Evolutionary conservation across 805 yeast genomes (phyloP).

Genomic region (Wickerhamomyces queroliae): DNA sequence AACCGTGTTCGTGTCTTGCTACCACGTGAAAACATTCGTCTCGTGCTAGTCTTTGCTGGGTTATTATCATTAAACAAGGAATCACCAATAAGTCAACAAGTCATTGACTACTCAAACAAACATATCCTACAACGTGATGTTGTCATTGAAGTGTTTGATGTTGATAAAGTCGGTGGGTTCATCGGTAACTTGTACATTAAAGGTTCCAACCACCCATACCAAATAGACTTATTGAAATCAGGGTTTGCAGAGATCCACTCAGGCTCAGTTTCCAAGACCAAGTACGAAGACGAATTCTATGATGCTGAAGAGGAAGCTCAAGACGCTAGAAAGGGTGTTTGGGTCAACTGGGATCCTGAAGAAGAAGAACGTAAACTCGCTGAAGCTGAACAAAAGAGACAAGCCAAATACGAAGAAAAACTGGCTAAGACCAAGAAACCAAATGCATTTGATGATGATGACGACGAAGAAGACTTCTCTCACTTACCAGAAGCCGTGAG

Average conservation of each 20-base stretch:
- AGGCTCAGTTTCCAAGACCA: slow-evolving; percentile 53
- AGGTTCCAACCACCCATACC: slow-evolving; percentile 49
- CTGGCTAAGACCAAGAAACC: slow-evolving; percentile 15
- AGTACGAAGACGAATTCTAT: slow-evolving; percentile 45
- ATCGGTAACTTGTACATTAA: slow-evolving; percentile 62
- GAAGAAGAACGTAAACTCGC: slow-evolving; percentile 27
- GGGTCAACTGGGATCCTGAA: slow-evolving; percentile 54
- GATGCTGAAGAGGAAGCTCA: slow-evolving; percentile 63
- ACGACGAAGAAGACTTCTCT: slow-evolving; percentile 20
- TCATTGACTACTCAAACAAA: slow-evolving; percentile 46
- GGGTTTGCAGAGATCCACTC: slow-evolving; percentile 67
- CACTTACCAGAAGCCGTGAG: slow-evolving; percentile 23
- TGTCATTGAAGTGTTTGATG: slow-evolving; percentile 57
- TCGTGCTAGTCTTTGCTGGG: slow-evolving; percentile 75
- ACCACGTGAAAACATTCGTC: slow-evolving; percentile 65
- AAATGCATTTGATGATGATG: slow-evolving; percentile 19
- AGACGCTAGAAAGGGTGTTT: slow-evolving; percentile 49
- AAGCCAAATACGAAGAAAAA: slow-evolving; percentile 19
- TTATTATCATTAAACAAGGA: slow-evolving; percentile 39
- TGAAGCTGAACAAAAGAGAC: slow-evolving; percentile 20
- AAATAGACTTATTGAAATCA: slow-evolving; percentile 46
- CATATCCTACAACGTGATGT: slow-evolving; percentile 69
- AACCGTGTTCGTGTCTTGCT: slow-evolving; percentile 60
- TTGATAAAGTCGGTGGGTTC: slow-evolving; percentile 77
- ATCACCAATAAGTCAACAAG: slow-evolving; percentile 37